These are phyloP conservation scores for Strobilomyces confusus DNA, from an alignment of 768 basidiomycete species.

Conservation along the genomic window DNA sequence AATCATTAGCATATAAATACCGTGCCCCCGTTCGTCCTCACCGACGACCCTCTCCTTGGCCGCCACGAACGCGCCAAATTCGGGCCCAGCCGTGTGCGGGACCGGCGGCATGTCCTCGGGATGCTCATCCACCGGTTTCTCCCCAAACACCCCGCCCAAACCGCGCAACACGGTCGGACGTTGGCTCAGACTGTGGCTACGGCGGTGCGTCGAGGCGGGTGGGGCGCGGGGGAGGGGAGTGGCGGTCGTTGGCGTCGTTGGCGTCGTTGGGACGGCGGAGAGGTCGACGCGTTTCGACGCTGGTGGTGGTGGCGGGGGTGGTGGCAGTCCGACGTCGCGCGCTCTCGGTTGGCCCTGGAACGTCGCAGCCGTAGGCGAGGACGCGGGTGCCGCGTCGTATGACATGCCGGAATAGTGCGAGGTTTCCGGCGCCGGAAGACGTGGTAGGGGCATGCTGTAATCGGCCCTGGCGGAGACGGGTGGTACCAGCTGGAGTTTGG, in stretches of 20 bases:
- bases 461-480: slow-evolving; percentile 49
- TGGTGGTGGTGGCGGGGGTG: slow-evolving; percentile 26
- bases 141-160: slow-evolving; percentile 61
- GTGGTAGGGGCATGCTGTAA: slow-evolving; percentile 79
- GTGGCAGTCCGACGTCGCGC: slow-evolving; percentile 54
- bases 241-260: slow-evolving; percentile 27
- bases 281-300: slow-evolving; percentile 32
- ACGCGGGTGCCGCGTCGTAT: slow-evolving; percentile 54
- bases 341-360: slow-evolving; percentile 65
- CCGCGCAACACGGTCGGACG: slow-evolving; percentile 52
- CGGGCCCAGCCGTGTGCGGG: slow-evolving; percentile 66
- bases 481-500: slow-evolving; percentile 24
- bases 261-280: slow-evolving; percentile 18
- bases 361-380: slow-evolving; percentile 55
- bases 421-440: slow-evolving; percentile 76
- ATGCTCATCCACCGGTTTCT: slow-evolving; percentile 40
- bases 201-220: slow-evolving; percentile 71
- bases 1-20: too few species aligned
- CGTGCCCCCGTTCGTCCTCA: slow-evolving; percentile 19
- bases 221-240: slow-evolving; percentile 59
- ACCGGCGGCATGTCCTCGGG: slow-evolving; percentile 37
- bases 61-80: slow-evolving; percentile 50
- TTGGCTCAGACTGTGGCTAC: slow-evolving; percentile 83
- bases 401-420: slow-evolving; percentile 80
- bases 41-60: slow-evolving; percentile 31